These are phyloP conservation scores for Tuctoria greenei DNA, from an alignment of 176 grass and related monocot genomes.

Conservation along the genomic window DNA sequence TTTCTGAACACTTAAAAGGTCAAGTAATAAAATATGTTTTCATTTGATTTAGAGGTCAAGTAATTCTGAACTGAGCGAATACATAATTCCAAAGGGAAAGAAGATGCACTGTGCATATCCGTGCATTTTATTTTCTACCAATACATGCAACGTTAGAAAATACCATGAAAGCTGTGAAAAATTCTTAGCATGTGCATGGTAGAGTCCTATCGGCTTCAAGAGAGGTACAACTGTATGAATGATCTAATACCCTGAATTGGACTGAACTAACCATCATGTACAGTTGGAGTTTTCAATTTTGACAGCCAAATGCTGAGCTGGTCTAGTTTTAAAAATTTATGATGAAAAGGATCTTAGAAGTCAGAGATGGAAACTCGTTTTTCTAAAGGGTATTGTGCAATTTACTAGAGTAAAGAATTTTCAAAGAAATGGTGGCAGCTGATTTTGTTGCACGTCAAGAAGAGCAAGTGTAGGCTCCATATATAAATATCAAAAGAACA, in stretches of 20 bases:
- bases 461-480: neutral
- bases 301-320: neutral
- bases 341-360: neutral
- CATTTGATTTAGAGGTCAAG: too few species aligned
- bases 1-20: too few species aligned
- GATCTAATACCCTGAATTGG: neutral
- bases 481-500: neutral
- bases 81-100: conserved; percentile 11
- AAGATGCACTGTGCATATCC: neutral
- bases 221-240: neutral
- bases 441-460: neutral
- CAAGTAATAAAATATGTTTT: too few species aligned
- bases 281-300: neutral
- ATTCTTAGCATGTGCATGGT: neutral
- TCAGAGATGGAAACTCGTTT: neutral
- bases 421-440: neutral
- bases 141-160: neutral
- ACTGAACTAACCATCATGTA: neutral
- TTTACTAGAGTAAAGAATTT: neutral
- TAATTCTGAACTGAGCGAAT: too few species aligned
- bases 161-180: neutral
- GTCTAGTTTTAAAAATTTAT: neutral
- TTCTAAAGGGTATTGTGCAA: neutral
- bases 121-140: neutral
- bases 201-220: neutral